A percentile compares a stretch with the other conserved stretches of the same genome.
Conservation (phyloP, 2,329 filamentous ascomycete genomes). For the Fusarium sp. region DNA sequence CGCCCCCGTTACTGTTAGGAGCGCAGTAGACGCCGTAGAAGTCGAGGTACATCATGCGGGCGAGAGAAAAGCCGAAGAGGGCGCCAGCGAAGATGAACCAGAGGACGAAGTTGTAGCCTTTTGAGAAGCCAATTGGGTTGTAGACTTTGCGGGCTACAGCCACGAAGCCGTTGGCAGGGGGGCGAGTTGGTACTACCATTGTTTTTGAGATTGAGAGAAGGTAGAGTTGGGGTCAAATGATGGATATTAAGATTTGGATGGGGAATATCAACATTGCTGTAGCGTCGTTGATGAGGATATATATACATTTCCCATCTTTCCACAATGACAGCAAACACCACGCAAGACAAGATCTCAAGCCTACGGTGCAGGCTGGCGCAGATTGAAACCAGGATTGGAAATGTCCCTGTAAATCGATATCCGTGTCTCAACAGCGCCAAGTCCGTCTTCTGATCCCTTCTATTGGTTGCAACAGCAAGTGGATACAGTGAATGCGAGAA, state of each 20-base stretch:
- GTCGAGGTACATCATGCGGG: constrained; percentile 39
- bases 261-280: accelerated
- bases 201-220: not conserved
- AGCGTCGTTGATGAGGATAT: not conserved
- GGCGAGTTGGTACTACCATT: constrained; percentile 3
- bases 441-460: not conserved
- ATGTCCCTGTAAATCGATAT: not conserved
- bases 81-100: constrained; percentile 61
- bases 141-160: constrained; percentile 48
- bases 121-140: constrained; percentile 64
- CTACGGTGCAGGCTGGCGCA: not conserved
- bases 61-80: constrained; percentile 33
- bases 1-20: not conserved
- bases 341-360: not conserved
- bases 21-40: constrained; percentile 21
- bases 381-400: not conserved
- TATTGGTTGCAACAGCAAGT: not conserved
- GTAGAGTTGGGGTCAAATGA: not conserved
- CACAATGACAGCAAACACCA: not conserved
- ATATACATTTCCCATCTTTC: not conserved
- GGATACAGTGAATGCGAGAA: not conserved
- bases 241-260: not conserved
- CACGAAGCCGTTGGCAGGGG: constrained; percentile 13
- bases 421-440: not conserved
- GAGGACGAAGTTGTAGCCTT: constrained; percentile 55